A percentile compares a stretch with the other conserved stretches of the same genome.
Evolutionary conservation across 2,329 filamentous ascomycete genomes (phyloP).

Genomic region (Lasiodiplodia theobromae): DNA sequence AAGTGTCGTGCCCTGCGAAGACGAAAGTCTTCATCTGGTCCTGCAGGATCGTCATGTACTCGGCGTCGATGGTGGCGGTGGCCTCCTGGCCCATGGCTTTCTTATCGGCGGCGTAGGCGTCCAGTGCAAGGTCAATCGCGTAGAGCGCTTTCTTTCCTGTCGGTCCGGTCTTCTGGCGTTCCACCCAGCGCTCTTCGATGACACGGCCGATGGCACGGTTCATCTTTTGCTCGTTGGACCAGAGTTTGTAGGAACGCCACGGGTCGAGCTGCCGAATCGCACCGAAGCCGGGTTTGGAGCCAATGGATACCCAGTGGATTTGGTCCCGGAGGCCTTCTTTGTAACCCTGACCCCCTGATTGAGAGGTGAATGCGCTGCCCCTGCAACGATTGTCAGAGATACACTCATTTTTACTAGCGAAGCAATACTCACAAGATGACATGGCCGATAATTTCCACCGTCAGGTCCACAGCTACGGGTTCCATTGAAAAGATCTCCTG

Average conservation of each 20-base stretch:
- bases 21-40: slow-evolving; percentile 43
- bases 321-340: slow-evolving; percentile 6
- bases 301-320: slow-evolving; percentile 4
- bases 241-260: background rate
- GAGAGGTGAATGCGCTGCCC: background rate
- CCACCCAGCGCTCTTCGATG: slow-evolving; percentile 16
- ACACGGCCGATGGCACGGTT: background rate
- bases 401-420: slow-evolving; percentile 34
- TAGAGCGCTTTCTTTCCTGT: slow-evolving; percentile 1
- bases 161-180: background rate
- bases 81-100: background rate
- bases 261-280: background rate
- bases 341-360: background rate
- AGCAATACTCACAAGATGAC: slow-evolving; percentile 35
- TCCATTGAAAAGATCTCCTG: slow-evolving; percentile 25
- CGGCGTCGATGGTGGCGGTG: background rate
- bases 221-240: slow-evolving; percentile 23
- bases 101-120: slow-evolving; percentile 19
- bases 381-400: slow-evolving; percentile 20
- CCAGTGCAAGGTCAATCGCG: slow-evolving; percentile 24
- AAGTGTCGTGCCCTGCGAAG: slow-evolving; percentile 47
- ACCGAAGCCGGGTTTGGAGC: background rate
- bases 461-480: slow-evolving; percentile 15
- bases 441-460: slow-evolving; percentile 28
- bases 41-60: slow-evolving; percentile 13